phyloP scores from a whole-genome alignment of 2,329 filamentous ascomycete species.

The Fusarium nurragi region DNA sequence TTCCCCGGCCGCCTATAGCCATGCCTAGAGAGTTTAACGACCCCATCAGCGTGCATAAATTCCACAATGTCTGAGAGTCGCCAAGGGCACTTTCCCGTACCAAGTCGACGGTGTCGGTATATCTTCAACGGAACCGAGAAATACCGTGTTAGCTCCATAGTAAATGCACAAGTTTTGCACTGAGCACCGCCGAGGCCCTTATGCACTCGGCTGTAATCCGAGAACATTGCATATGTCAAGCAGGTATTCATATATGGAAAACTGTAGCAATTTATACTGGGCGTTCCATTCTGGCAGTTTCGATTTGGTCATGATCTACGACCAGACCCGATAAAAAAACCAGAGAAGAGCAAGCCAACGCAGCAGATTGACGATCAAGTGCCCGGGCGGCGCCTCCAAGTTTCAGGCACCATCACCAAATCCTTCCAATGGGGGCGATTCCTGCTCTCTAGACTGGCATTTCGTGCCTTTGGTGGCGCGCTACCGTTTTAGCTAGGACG shows the following conservation, averaged over 20 bases:
- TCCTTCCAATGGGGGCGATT: constrained; percentile 37
- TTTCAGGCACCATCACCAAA: constrained; percentile 40
- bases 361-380: constrained; percentile 33
- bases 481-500: constrained; percentile 24
- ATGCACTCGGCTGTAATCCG: not conserved
- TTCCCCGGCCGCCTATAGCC: constrained; percentile 4
- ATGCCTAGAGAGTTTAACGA: constrained; percentile 6
- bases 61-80: constrained; percentile 11
- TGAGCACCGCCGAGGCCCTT: not conserved
- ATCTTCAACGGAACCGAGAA: constrained; percentile 3
- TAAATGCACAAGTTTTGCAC: not conserved
- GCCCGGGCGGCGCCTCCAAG: constrained; percentile 36
- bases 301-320: constrained; percentile 4
- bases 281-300: not conserved
- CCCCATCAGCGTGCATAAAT: constrained; percentile 4
- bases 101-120: not conserved
- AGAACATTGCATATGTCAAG: not conserved
- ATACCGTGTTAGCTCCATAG: constrained; percentile 4
- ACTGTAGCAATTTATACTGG: not conserved
- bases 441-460: constrained; percentile 35
- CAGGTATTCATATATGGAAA: not conserved
- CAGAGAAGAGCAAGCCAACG: constrained; percentile 7
- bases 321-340: constrained; percentile 2
- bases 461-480: constrained; percentile 30
- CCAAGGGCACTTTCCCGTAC: constrained; percentile 8